Evolutionary conservation across 495 filamentous ascomycete species (phyloP).

Genomic region (Glonium stellatum): DNA sequence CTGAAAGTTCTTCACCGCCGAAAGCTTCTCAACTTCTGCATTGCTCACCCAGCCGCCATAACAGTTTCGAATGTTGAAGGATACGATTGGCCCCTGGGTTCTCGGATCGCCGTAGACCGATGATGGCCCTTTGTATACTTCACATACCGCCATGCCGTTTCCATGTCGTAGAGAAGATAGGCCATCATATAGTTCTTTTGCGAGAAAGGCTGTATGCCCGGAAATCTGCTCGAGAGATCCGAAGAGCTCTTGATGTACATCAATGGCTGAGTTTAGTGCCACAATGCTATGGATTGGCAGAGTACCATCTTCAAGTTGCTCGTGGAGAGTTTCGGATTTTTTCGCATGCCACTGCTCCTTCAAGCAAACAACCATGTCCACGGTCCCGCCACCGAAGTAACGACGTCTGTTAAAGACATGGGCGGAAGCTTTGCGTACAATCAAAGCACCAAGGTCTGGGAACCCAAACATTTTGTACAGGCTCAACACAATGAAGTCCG

Average conservation of each 20-base stretch:
- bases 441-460: conserved; percentile 80
- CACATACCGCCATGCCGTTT: conserved; percentile 60
- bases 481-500: conserved; percentile 84
- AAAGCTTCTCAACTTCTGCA: conserved; percentile 76
- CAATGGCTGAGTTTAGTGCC: conserved; percentile 66
- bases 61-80: conserved; percentile 71
- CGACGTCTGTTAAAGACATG: conserved; percentile 54
- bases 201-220: conserved; percentile 66
- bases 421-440: conserved; percentile 67
- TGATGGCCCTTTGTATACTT: conserved; percentile 50
- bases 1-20: conserved; percentile 69
- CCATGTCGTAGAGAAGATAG: conserved; percentile 56
- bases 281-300: conserved; percentile 82
- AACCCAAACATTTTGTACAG: conserved; percentile 98
- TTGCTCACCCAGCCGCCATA: conserved; percentile 69
- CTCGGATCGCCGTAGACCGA: conserved; percentile 36
- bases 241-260: conserved; percentile 61
- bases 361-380: conserved; percentile 65
- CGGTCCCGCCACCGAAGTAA: conserved; percentile 95
- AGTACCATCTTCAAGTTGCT: conserved; percentile 82
- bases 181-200: conserved; percentile 49
- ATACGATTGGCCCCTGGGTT: conserved; percentile 69
- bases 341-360: conserved; percentile 67
- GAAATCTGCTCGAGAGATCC: conserved; percentile 63
- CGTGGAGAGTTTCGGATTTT: conserved; percentile 67